Evolutionary conservation across 805 yeast genomes (phyloP), one percentile per base, ranked within the genome.

Genomic region (Candida jianshihensis): DNA sequence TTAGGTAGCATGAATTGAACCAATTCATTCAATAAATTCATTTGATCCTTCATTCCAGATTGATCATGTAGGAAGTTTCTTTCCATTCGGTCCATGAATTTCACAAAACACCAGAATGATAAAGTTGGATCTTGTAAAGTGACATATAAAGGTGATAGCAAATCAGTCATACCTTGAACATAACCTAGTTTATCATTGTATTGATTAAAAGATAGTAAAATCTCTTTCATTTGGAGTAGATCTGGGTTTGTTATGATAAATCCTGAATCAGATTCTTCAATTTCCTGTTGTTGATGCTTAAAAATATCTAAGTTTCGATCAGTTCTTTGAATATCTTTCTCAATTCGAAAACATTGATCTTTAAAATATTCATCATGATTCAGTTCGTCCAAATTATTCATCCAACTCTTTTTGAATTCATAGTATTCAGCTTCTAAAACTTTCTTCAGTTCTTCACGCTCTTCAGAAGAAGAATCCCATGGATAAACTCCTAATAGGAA

Each of bases 101-200:
- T 75, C 3, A 75, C 70, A 63, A 92, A 90, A 8, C 88, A 80
- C 94, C 96, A 87, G 57, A 92, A 92, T 6, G 96, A 68, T 18
- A 87, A 51, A 0, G 80, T 64, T 47, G 89, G 96, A 55, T 89
- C 95, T 46, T 71, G 70, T 8, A 68, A 43, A 9, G 67, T 60
- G 36, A 70, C 75, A 56, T 87, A 92, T 3, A 92, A 60, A 1
- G 97, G 97, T 0, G 96, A 82, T 26, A 92, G 63, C 35, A 92
- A 64, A 58, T 92, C 99, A 9, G 92, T 78, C 99, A 92, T 92
- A 2, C 99, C 99, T 62, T 92, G 99, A 15, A 92, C 96, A 53
- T 92, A 92, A 1, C 98, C 98, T 47, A 92, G 61, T 47, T 87
- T 81, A 31, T 65, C 68, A 57, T 92, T 89, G 56, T 79, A 71